These are phyloP conservation scores for Vittaforma corneae DNA, from an alignment of 371 early-diverging fungal species.

Conservation along the genomic window DNA sequence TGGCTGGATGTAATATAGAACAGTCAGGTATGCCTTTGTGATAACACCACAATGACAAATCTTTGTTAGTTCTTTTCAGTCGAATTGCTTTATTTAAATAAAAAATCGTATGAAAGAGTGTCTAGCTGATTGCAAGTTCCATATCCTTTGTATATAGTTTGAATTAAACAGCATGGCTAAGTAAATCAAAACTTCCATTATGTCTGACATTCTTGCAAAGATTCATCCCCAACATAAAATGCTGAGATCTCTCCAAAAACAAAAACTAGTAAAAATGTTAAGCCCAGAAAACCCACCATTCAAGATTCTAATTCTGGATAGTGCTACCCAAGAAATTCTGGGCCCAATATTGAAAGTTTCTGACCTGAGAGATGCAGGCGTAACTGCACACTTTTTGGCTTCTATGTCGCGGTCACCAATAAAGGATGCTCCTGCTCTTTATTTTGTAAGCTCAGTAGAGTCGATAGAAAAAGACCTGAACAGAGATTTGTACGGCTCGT, in stretches of 20 bases:
- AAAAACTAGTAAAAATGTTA: conserved; percentile 40
- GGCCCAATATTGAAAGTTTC: conserved; percentile 85
- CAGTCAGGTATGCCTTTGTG: too few species aligned
- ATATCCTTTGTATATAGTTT: too few species aligned
- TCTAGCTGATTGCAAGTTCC: too few species aligned
- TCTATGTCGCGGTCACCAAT: conserved; percentile 70
- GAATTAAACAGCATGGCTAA: too few species aligned
- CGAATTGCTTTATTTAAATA: too few species aligned
- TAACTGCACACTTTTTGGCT: conserved; percentile 79
- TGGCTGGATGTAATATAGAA: too few species aligned
- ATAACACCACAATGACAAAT: too few species aligned
- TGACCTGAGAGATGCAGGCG: conserved; percentile 87
- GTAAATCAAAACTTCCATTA: too few species aligned
- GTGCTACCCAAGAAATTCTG: conserved; percentile 78
- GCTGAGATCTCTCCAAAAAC: conserved; percentile 51
- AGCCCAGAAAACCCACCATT: conserved; percentile 60
- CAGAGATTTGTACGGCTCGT: conserved; percentile 76
- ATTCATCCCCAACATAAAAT: conserved; percentile 23
- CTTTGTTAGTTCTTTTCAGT: too few species aligned
- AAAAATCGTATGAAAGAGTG: too few species aligned
- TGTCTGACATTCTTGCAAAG: conserved; percentile 24
- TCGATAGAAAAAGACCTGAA: conserved; percentile 72
- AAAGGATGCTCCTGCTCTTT: conserved; percentile 86
- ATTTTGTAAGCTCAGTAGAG: conserved; percentile 78
- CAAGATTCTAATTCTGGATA: conserved; percentile 90